Base-by-base conservation (phyloP, 2,329 filamentous ascomycete genomes). In the Cladobotryum mycophilum region DNA sequence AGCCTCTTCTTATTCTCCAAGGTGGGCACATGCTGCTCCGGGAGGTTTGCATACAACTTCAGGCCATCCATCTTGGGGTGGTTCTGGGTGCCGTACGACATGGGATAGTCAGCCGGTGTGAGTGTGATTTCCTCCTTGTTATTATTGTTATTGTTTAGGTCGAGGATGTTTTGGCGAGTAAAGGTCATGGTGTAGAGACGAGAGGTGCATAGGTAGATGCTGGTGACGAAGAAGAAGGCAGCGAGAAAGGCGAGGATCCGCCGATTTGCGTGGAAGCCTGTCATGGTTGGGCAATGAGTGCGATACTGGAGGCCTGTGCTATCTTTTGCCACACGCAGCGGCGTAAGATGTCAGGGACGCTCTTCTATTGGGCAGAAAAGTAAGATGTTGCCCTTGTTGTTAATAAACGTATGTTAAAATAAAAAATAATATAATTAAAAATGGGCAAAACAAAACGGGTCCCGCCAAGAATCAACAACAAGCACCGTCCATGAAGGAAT, bases 1-100 rank as follows among this genome's bases (percentile, higher is more conserved):
- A 99, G 72, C 15, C 90, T 76, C 48, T 78, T 81, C 18, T 70
- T 60, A 36, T 72, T 69, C 17, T 64, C 51, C 22, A 60, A 42
- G 3, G 69, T 70, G 3, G 67, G 63, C 15, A 70, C 53, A 42
- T 63, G 48, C 37, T 61, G 47, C 9, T 54, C 48, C 11, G 68
- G 64, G 8, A 74, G 56, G 14, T 55, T 54, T 33, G 60, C 61
- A 35, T 66, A 55, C 44, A 67, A 59, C 9, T 56, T 61, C 20
- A 67, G 62, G 34, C 57, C 59, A 34, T 65, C 61, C 56, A 75
- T 63, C 7, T 56, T 57, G 20, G 73, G 74, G 18, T 70, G 70
- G 3, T 60, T 63, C 44, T 67, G 64, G 13, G 64, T 65, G 54
- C 65, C 71, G 60, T 73, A 75, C 9, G 62, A 61, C 70, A 74